phyloP scores from a whole-genome alignment of 257 asterid species.

The Penstemon barbatus region DNA sequence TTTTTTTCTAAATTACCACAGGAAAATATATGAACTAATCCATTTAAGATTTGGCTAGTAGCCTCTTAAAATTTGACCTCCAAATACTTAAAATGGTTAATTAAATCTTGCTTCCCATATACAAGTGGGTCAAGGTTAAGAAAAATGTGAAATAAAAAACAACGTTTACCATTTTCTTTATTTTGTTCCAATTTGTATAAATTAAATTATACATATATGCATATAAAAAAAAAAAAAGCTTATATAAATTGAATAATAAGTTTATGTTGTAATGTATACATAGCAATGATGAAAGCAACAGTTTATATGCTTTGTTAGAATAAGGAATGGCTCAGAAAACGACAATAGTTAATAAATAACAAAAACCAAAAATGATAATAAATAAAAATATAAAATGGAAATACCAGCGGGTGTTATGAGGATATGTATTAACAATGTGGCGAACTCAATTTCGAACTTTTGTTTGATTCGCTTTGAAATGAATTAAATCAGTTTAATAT shows the following conservation, averaged over 20 bases:
- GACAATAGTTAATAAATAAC: constrained; percentile 16
- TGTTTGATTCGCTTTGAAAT: too few species aligned
- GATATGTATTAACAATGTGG: too few species aligned
- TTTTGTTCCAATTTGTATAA: neutral
- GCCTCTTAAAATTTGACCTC: neutral
- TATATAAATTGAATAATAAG: neutral
- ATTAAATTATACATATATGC: neutral
- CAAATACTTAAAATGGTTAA: neutral
- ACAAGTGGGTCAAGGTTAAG: neutral
- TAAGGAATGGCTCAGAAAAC: constrained; percentile 30
- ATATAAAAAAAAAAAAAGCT: neutral
- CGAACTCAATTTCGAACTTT: too few species aligned
- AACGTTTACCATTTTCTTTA: neutral
- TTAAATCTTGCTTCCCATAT: too few species aligned
- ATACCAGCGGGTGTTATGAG: too few species aligned
- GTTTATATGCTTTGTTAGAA: constrained; percentile 22
- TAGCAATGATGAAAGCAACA: constrained; percentile 9
- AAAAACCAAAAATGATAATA: neutral
- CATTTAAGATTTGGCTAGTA: neutral
- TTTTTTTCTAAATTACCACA: too few species aligned
- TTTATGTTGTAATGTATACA: constrained; percentile 2
- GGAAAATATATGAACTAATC: too few species aligned
- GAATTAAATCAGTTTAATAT: neutral
- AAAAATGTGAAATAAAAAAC: neutral
- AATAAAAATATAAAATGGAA: neutral